These are phyloP conservation scores for Fusarium hostae DNA, from an alignment of 2,329 filamentous ascomycete genomes.

Conservation along the genomic window DNA sequence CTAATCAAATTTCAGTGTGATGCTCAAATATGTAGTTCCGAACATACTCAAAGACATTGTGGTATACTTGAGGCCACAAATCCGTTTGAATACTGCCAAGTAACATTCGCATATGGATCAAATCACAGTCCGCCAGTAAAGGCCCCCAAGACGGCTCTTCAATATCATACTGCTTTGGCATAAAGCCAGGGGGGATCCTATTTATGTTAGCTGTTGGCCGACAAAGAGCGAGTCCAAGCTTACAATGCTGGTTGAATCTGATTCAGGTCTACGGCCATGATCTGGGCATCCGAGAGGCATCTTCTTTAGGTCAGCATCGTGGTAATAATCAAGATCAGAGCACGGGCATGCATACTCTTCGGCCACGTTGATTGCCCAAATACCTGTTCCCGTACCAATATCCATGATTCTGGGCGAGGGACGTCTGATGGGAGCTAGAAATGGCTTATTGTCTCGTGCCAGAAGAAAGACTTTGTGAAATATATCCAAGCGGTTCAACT, in stretches of 20 bases:
- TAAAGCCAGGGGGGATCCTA: conserved; percentile 74
- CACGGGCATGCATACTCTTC: conserved; percentile 67
- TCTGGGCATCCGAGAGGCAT: conserved; percentile 41
- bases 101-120: conserved; percentile 85
- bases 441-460: conserved; percentile 61
- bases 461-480: conserved; percentile 81
- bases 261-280: conserved; percentile 55
- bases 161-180: conserved; percentile 74
- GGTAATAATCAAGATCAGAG: not conserved
- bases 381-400: conserved; percentile 87
- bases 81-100: conserved; percentile 76
- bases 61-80: conserved; percentile 78
- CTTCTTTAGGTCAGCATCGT: conserved; percentile 26
- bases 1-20: conserved; percentile 53
- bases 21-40: not conserved
- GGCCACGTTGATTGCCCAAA: conserved; percentile 90
- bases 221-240: conserved; percentile 17
- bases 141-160: conserved; percentile 74
- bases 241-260: conserved; percentile 54
- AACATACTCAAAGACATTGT: conserved; percentile 72
- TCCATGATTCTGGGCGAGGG: conserved; percentile 62
- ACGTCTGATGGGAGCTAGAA: conserved; percentile 34
- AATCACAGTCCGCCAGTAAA: conserved; percentile 70
- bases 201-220: conserved; percentile 25
- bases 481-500: conserved; percentile 83